Evolutionary conservation across 176 grass and related monocot species (phyloP).

Genomic region (Hordeum vulgare): MorexV3_pseudomolecules_assembly NC_058524.1:511563668-511564167

Average conservation of each 20-base stretch:
- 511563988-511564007: background rate
- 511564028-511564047: background rate
- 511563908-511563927: conserved; percentile 62
- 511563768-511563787: background rate
- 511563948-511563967: conserved; percentile 66
- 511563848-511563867: background rate
- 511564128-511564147: conserved; percentile 14
- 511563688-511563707: conserved; percentile 37
- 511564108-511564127: conserved; percentile 50
- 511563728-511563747: background rate
- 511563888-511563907: conserved; percentile 73
- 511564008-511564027: background rate
- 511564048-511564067: conserved; percentile 1
- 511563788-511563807: conserved; percentile 13
- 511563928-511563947: conserved; percentile 42
- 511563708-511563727: conserved; percentile 29
- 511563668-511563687: background rate
- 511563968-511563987: conserved; percentile 35
- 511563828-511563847: background rate
- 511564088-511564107: conserved; percentile 44
- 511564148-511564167: conserved; percentile 25
- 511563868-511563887: background rate
- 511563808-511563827: conserved; percentile 19
- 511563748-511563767: background rate
- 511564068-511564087: background rate